Conservation (phyloP, 1,284 basidiomycete genomes). For the Chondrostereum purpureum region DNA sequence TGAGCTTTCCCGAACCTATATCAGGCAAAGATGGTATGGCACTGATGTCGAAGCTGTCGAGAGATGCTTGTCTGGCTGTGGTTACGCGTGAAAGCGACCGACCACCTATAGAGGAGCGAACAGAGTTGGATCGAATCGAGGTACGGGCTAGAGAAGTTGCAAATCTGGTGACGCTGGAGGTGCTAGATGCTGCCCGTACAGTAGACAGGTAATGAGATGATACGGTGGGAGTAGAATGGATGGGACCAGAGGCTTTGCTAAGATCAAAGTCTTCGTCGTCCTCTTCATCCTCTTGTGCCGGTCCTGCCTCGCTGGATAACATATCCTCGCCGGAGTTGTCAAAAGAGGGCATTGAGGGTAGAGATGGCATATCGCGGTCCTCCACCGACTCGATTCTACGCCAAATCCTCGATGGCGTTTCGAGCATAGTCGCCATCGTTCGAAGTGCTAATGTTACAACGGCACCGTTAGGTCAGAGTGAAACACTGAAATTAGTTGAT, state of each 20-base stretch:
- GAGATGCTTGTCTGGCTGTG: constrained; percentile 17
- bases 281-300: constrained; percentile 20
- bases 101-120: constrained; percentile 33
- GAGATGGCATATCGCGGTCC: constrained; percentile 66
- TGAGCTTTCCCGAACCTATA: constrained; percentile 23
- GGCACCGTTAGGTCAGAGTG: not conserved
- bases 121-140: constrained; percentile 43
- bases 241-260: constrained; percentile 34
- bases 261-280: constrained; percentile 24
- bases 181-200: constrained; percentile 46
- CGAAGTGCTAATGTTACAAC: not conserved
- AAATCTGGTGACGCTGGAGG: constrained; percentile 64
- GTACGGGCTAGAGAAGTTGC: constrained; percentile 55
- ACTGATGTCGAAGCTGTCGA: constrained; percentile 55
- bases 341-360: constrained; percentile 65
- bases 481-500: not conserved
- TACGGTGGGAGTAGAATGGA: constrained; percentile 60
- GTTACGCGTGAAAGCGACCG: constrained; percentile 13
- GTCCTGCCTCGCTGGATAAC: constrained; percentile 21
- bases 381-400: constrained; percentile 67
- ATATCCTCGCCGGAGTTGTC: constrained; percentile 48
- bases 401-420: constrained; percentile 77
- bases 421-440: constrained; percentile 45
- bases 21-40: constrained; percentile 47
- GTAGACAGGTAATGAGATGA: constrained; percentile 44